Base-by-base conservation (phyloP, 345 rosid species). In the Linum tenue region DNA sequence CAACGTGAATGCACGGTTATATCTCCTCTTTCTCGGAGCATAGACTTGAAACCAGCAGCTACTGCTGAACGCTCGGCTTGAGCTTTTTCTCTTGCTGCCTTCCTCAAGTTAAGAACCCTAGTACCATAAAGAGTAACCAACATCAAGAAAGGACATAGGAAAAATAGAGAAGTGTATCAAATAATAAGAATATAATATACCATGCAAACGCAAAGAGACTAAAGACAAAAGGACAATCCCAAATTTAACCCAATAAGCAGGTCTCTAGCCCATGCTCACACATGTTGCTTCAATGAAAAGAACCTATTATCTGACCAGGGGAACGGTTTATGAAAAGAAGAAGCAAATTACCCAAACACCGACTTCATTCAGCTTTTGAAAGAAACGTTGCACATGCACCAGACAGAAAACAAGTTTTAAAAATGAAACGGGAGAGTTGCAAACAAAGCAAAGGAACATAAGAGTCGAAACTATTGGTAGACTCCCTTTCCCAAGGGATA, bases 21-120 rank as follows among this genome's bases (percentile, higher is more conserved):
- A 76, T 87, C 91, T 75, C 82, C 88, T 61, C 66, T 83, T 39
- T 94, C 97, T 31, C 39, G 82, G 68, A 94, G 88, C 95, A 94
- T 77, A 71, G 85, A 80, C 78, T 88, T 94, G 76, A 90, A 91
- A 78, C 86, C 74, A 50, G 88, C 79, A 63, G 90, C 77, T 16
- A 82, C 81, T 7, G 87, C 87, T 39, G 85, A 81, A 56, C 89
- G 95, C 60, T 78, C 67, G 72, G 86, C 96, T 72, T 73, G 89
- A 64, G 84, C 91, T 76, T 84, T 94, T 69, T 85, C 88, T 67
- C 84, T 86, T 68, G 86, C 88, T 63, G 84, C 84, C 79, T 70
- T 88, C 79, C 82, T 94, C 71, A 94, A 75, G 67, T 84, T 80
- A 66, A 83, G 76, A 65, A 94, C 82, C 82, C 99, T 94, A 75